Evolutionary conservation across 1,284 basidiomycete species (phyloP), one percentile per base, ranked within the genome.

Genomic region (Puccinia horiana): DNA sequence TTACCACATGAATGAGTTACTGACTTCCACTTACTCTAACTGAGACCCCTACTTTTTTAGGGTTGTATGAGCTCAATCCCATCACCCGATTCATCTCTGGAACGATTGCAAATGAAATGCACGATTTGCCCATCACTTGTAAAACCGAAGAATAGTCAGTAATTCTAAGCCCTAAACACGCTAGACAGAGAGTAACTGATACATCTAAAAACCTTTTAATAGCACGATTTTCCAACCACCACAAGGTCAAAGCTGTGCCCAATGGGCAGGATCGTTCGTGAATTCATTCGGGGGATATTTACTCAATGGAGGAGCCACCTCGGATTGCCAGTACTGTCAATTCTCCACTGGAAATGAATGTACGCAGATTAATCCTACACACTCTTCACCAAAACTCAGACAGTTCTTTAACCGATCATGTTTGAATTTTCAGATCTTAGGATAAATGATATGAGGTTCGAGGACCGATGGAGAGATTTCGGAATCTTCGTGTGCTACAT

Each of bases 281-380:
- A 26, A 29, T 47, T 61, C 32, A 26, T 18, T 35, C 29, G 78
- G 78, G 35, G 78, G 78, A 8, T 81, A 97, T 88, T 87, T 97
- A 56, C 89, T 92, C 84, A 93, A 96, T 86, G 90, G 90, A 0
- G 88, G 89, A 74, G 92, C 89, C 11, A 92, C 90, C 0, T 76
- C 86, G 0, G 85, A 85, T 8, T 95, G 94, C 87, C 89, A 89
- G n/a, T 94, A 94, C 86, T 94, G 93, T 85, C 90, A 91, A 84
- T 93, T 91, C 86, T 82, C 82, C 56, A 88, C 85, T 42, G 86
- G 85, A 16, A 82, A 85, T 37, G 81, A 86, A 37, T 81, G 78
- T 81, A 74, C 44, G 78, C 61, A 9, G 6, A n/a, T 9, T n/a
- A 14, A 49, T 29, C n/a, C n/a, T n/a, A n/a, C 26, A 14, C n/a